Base-by-base conservation (phyloP, 2,329 filamentous ascomycete genomes). In the Trichoderma brevicompactum region DNA sequence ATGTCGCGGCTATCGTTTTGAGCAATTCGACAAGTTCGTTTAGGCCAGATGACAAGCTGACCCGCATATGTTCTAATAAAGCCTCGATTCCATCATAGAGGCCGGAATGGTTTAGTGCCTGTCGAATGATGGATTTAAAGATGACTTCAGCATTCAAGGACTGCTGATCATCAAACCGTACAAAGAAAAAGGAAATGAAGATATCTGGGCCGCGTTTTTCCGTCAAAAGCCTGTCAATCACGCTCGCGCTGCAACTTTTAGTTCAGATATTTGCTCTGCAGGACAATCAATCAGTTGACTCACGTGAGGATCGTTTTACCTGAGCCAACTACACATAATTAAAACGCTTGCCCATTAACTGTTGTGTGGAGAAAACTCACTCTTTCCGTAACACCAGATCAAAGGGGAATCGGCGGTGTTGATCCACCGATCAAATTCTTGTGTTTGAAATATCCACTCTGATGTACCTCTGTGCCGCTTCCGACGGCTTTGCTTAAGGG, bases 361-460 rank as follows among this genome's bases (percentile, higher is more conserved):
- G 15, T 7, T 12, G 3, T 19, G 13, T 15, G 38, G 12, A 2
- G 7, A 2, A 0, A 0, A 68, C 72, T 66, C 44, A 75, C 74
- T 74, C 44, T 75, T 77, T 0, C 75, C 75, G 1, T 69, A 73
- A 40, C 71, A 74, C 75, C 73, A 77, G 0, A 77, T 53, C 1
- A 70, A 38, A 2, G 62, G 61, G 23, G 49, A 59, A 2, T 32
- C 38, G 1, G 49, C 43, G 28, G n/a, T 13, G 1, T 66, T 15
- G 0, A 63, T 15, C 74, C 75, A 78, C 1, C 60, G 52, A 15
- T 58, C 56, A 19, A 75, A 78, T 15, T 75, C 67, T 0, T 43
- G 7, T 0, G 70, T 74, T 2, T 64, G 2, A 3, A 74, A 71
- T 2, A 77, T 55, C 76, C 75, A 74, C 3, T 66, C 32, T 17